These are phyloP conservation scores for Tephrocybe sp. DNA, from an alignment of 768 basidiomycete species.

Conservation along the genomic window DNA sequence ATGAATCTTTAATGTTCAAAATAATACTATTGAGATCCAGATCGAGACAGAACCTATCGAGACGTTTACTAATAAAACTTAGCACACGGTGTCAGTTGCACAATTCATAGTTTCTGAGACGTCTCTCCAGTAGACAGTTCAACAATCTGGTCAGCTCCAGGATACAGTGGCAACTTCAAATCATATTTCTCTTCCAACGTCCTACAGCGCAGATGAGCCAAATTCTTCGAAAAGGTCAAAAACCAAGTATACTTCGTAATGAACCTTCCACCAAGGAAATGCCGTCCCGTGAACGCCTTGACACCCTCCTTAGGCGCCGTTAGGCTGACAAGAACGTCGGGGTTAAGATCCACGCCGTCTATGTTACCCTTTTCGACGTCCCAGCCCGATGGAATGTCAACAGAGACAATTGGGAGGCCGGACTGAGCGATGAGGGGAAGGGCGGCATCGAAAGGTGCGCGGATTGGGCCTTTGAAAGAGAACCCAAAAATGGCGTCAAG, in stretches of 20 bases:
- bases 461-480: constrained; percentile 90
- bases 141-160: constrained; percentile 79
- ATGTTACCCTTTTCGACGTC: constrained; percentile 79
- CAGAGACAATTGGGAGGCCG: constrained; percentile 80
- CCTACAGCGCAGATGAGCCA: constrained; percentile 33
- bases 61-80: background rate
- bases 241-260: constrained; percentile 67
- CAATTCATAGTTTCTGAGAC: constrained; percentile 9
- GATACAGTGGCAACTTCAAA: constrained; percentile 82
- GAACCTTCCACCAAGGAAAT: constrained; percentile 95
- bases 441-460: constrained; percentile 81
- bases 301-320: constrained; percentile 95
- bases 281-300: constrained; percentile 68
- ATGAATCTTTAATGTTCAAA: too few relatives aligned
- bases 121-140: constrained; percentile 35
- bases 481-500: constrained; percentile 98
- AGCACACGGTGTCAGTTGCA: background rate
- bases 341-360: constrained; percentile 55
- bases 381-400: constrained; percentile 98
- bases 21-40: too few relatives aligned
- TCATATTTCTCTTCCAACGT: constrained; percentile 67
- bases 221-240: background rate
- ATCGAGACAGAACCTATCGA: too few relatives aligned
- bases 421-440: constrained; percentile 64
- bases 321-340: constrained; percentile 82